phyloP scores from a whole-genome alignment of 2,329 filamentous ascomycete genomes.

The Ophiostoma sp. region DNA sequence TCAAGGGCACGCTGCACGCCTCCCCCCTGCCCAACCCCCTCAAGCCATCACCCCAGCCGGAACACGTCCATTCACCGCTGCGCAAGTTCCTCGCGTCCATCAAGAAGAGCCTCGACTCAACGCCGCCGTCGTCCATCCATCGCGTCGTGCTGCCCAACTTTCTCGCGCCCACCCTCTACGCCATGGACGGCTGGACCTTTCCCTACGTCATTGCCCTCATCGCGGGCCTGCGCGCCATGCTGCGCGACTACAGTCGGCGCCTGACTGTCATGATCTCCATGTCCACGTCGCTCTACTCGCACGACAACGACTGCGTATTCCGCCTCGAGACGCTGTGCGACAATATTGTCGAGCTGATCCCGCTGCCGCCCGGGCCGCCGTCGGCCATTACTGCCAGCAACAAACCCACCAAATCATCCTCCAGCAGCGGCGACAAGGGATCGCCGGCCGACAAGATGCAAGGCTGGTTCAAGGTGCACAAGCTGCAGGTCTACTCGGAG shows the following conservation, averaged over 20 bases:
- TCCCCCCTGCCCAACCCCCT: conserved; percentile 47
- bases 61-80: conserved; percentile 50
- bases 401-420: conserved; percentile 26
- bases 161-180: conserved; percentile 80
- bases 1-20: conserved; percentile 47
- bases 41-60: conserved; percentile 25
- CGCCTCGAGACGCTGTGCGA: conserved; percentile 85
- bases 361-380: conserved; percentile 52
- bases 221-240: conserved; percentile 67
- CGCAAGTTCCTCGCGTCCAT: conserved; percentile 58
- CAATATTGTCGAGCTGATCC: conserved; percentile 66
- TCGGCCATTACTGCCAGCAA: conserved; percentile 17
- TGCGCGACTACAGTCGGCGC: conserved; percentile 60
- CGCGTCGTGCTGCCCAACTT: conserved; percentile 79
- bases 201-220: conserved; percentile 73
- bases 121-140: conserved; percentile 60
- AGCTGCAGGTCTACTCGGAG: conserved; percentile 79
- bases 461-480: conserved; percentile 78
- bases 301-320: conserved; percentile 67
- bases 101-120: conserved; percentile 50
- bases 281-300: conserved; percentile 73
- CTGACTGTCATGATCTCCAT: conserved; percentile 71
- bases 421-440: conserved; percentile 36
- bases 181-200: conserved; percentile 63
- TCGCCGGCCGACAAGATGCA: conserved; percentile 66